These are phyloP conservation scores for Sanghuangporus sanghuang DNA, from an alignment of 1,284 basidiomycete genomes.

Conservation along the genomic window DNA sequence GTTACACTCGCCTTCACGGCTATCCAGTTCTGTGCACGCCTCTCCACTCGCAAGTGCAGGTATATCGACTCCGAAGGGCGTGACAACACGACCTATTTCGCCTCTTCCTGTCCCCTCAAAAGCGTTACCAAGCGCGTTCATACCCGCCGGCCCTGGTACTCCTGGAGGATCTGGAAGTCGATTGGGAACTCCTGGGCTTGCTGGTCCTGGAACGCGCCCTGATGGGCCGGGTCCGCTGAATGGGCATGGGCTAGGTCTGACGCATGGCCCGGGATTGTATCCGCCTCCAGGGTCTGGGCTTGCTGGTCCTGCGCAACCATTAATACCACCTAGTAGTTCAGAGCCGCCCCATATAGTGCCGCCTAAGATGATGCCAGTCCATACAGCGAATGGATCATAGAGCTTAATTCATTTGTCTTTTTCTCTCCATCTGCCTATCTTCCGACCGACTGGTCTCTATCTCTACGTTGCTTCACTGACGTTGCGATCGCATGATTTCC, in stretches of 20 bases:
- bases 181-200: slow-evolving; percentile 17
- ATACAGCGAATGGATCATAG: slow-evolving; percentile 16
- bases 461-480: background rate
- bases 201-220: slow-evolving; percentile 15
- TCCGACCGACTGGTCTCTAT: background rate
- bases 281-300: background rate
- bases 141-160: background rate
- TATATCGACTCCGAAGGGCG: slow-evolving; percentile 8
- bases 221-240: slow-evolving; percentile 10
- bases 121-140: background rate
- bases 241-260: background rate
- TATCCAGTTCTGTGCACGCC: slow-evolving; percentile 1
- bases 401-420: background rate
- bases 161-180: slow-evolving; percentile 9
- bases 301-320: slow-evolving; percentile 14
- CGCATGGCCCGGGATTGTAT: slow-evolving; percentile 7
- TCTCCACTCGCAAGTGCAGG: slow-evolving; percentile 3
- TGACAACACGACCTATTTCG: slow-evolving; percentile 7
- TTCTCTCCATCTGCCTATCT: background rate
- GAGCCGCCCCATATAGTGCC: slow-evolving; percentile 9
- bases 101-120: slow-evolving; percentile 11
- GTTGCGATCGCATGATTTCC: background rate
- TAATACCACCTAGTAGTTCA: background rate
- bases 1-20: slow-evolving; percentile 15
- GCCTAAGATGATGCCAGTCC: slow-evolving; percentile 17